Base-by-base conservation (phyloP, 495 filamentous ascomycete species). In the Penicillium steckii region DNA sequence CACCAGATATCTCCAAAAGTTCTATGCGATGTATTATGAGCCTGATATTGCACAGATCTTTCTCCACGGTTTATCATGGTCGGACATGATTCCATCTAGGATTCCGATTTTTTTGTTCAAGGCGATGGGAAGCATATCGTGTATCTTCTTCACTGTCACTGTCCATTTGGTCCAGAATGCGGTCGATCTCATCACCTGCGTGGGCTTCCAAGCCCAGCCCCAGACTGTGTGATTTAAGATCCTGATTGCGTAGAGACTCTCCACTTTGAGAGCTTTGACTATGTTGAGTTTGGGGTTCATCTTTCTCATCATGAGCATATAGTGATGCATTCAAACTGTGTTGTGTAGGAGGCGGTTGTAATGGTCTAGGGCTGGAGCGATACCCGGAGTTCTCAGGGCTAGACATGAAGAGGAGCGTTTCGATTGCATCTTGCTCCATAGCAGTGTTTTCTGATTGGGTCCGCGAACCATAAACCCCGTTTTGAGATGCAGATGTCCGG, bases 351-450 rank as follows among this genome's bases (percentile, higher is more conserved):
- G 48, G 53, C 23, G 57, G 57, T 33, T 65, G 67, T 9, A 58
- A 50, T 1, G 53, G 60, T 21, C 66, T 51, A 9, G 73, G 68
- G 48, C 66, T 75, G 5, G 74, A 62, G 27, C 69, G 69, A 42
- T 75, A 72, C 4, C 79, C 80, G 3, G 88, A 87, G 61, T 91
- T 88, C 10, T 83, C 86, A 0, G 90, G 90, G 56, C 88, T 92
- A 50, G 87, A 89, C 88, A 95, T 91, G 69, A 90, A 92, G 18
- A 95, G 74, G 21, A 95, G 71, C 0, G 87, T 88, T 60, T 95
- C 90, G 19, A 95, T 85, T n/a, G 90, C 90, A 57, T 94, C 90
- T 59, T 91, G 83, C 60, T 95, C 90, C 60, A 87, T 85, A 18
- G 81, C 76, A 15, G 85, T 83, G 48, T 88, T 89, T 33, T 84